phyloP scores from a whole-genome alignment of 768 basidiomycete species.

The Pholiota molesta region DNA sequence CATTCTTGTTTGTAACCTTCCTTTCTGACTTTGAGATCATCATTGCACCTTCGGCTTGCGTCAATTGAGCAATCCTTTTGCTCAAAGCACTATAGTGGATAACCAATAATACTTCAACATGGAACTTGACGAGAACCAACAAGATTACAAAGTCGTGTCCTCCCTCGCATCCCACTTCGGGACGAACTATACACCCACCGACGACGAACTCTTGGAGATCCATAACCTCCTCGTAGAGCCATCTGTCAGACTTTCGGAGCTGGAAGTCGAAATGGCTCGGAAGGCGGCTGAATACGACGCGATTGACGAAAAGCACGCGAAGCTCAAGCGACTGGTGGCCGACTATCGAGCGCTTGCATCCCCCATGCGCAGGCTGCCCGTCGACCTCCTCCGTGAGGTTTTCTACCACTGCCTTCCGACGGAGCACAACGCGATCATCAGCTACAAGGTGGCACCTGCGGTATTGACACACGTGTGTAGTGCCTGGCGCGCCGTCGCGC shows the following conservation, averaged over 20 bases:
- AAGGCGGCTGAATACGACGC: not conserved
- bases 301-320: not conserved
- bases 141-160: not conserved
- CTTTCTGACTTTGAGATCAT: too few relatives aligned
- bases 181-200: constrained; percentile 8
- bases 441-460: constrained; percentile 15
- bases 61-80: too few relatives aligned
- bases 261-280: not conserved
- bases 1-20: too few relatives aligned
- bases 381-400: constrained; percentile 24
- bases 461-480: constrained; percentile 20
- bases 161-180: constrained; percentile 4
- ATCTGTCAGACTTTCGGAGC: not conserved
- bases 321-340: not conserved
- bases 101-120: too few relatives aligned
- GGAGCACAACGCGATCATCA: constrained; percentile 14
- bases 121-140: too few relatives aligned
- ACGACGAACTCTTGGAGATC: not conserved
- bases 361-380: constrained; percentile 19
- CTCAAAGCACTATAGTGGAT: too few relatives aligned
- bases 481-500: constrained; percentile 20
- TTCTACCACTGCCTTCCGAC: constrained; percentile 21
- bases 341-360: constrained; percentile 5
- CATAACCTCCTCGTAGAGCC: not conserved
- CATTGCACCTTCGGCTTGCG: too few relatives aligned